A percentile compares a stretch with the other conserved stretches of the same genome.
phyloP scores from a whole-genome alignment of 2,329 filamentous ascomycete genomes.

The Botrytis byssoidea region DNA sequence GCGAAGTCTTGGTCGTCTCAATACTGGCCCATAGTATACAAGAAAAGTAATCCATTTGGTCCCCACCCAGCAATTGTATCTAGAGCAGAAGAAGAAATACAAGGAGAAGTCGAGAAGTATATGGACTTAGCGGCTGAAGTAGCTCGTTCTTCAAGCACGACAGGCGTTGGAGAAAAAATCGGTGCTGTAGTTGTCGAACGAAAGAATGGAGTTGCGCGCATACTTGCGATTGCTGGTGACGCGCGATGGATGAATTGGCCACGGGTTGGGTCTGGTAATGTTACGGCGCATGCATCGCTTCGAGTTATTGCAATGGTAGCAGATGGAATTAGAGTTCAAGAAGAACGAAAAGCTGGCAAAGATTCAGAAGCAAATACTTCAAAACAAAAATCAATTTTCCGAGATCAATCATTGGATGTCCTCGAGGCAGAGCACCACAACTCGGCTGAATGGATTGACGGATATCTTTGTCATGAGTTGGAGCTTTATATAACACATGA shows the following conservation, averaged over 20 bases:
- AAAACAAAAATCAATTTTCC: conserved; percentile 52
- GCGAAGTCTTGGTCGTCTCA: conserved; percentile 70
- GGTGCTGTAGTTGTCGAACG: conserved; percentile 73
- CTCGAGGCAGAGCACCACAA: conserved; percentile 58
- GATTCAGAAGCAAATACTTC: conserved; percentile 39
- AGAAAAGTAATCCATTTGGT: conserved; percentile 82
- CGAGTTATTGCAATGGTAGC: conserved; percentile 82
- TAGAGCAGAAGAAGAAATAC: conserved; percentile 67
- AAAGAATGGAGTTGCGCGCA: conserved; percentile 29
- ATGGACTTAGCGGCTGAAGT: conserved; percentile 65
- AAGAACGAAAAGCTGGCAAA: conserved; percentile 26
- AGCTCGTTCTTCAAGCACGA: conserved; percentile 56
- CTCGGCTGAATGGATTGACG: conserved; percentile 65
- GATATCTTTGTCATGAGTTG: conserved; percentile 90
- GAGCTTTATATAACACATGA: conserved; percentile 95
- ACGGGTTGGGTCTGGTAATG: conserved; percentile 58
- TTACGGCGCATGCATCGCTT: conserved; percentile 75
- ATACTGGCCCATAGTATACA: conserved; percentile 84
- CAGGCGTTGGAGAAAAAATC: conserved; percentile 64
- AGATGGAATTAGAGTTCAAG: conserved; percentile 46
- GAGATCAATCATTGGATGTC: conserved; percentile 65
- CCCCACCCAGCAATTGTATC: conserved; percentile 75
- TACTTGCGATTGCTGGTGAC: conserved; percentile 75
- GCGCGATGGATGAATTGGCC: conserved; percentile 64
- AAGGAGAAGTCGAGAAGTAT: conserved; percentile 61